Percentiles rank a stretch among this genome's conserved stretches.
These are phyloP conservation scores for Trichocladium antarcticum DNA, from an alignment of 495 filamentous ascomycete genomes.

Conservation along the genomic window DNA sequence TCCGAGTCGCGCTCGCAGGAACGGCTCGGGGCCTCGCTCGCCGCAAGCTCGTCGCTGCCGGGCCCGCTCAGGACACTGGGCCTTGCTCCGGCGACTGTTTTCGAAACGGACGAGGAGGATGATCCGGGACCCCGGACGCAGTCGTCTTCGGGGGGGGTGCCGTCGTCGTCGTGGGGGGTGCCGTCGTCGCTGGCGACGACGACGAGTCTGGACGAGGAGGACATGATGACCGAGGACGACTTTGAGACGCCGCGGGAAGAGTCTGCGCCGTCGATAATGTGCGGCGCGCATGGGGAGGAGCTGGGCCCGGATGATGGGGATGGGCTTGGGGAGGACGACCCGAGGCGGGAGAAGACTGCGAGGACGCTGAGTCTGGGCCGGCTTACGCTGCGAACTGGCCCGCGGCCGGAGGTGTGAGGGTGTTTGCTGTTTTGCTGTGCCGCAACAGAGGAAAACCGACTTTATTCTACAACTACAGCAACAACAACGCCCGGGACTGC, in stretches of 20 bases:
- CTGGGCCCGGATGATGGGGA: constrained; percentile 18
- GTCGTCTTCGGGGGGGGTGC: background rate
- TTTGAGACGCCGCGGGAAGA: constrained; percentile 39
- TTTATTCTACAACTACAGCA: too few species aligned
- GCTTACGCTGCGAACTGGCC: constrained; percentile 34
- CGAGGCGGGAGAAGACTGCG: constrained; percentile 33
- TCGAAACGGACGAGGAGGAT: constrained; percentile 28
- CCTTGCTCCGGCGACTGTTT: constrained; percentile 19
- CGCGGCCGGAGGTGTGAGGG: constrained; percentile 15
- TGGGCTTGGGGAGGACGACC: constrained; percentile 20
- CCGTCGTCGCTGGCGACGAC: background rate
- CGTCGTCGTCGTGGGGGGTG: too few species aligned
- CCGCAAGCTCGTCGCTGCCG: constrained; percentile 12
- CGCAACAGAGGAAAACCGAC: too few species aligned
- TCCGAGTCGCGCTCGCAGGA: constrained; percentile 22
- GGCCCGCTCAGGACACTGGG: constrained; percentile 12
- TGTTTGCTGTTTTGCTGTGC: too few species aligned
- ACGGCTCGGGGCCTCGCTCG: constrained; percentile 4
- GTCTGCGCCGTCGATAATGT: constrained; percentile 18
- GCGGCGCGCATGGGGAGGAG: constrained; percentile 38
- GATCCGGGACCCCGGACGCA: too few species aligned
- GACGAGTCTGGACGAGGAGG: constrained; percentile 19
- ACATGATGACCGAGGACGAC: constrained; percentile 26
- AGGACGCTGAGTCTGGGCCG: constrained; percentile 42
- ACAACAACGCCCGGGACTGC: too few species aligned